Evolutionary conservation across 139 green algal genomes (phyloP), one percentile per base, ranked within the genome.

Genomic region (Marvania coccoides): DNA sequence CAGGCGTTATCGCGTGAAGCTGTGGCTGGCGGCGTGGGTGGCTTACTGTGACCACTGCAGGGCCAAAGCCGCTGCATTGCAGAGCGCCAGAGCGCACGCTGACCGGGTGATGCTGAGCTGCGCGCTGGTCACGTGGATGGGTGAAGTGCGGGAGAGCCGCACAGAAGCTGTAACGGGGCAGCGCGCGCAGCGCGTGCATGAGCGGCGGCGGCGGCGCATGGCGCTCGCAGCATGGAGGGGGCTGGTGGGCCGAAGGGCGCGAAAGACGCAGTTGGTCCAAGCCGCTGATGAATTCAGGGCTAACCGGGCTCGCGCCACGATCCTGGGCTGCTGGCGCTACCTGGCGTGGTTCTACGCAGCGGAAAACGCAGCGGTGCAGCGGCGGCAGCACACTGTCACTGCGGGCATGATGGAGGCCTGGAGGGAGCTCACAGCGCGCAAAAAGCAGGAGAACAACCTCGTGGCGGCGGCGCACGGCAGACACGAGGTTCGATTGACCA

Each of bases 91-190:
- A 31, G 34, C 10, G 37, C 57, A 42, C 7, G 34, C 42, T 2
- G 8, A 7, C 2, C 40, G 57, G 12, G 6, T 34, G 4, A 12
- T 14, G 3, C 12, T 74, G 34, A 7, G 3, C 5, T 5, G 10
- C 12, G 29, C 31, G 5, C 14, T 74, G 38, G 57, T 19, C 9
- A 57, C 57, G 30, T 78, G 71, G 71, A 59, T 59, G 40, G 40
- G 37, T 3, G 45, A 56, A 28, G 45, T 63, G 3, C n/a, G 33
- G 26, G 24, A 58, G 38, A 47, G 68, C 15, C 37, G 35, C 1
- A 58, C 45, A 0, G 6, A 1, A 0, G 14, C 23, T 8, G n/a
- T 9, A 4, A 28, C 29, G n/a, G 5, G 42, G 42, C 26, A 61
- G 23, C 29, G 58, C 1, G 46, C 47, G 0, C 26, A 14, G 19